Evolutionary conservation across 73 alveolate species (phyloP), one percentile per base, ranked within the genome.

Genomic region (Diophrys appendiculata): DNA sequence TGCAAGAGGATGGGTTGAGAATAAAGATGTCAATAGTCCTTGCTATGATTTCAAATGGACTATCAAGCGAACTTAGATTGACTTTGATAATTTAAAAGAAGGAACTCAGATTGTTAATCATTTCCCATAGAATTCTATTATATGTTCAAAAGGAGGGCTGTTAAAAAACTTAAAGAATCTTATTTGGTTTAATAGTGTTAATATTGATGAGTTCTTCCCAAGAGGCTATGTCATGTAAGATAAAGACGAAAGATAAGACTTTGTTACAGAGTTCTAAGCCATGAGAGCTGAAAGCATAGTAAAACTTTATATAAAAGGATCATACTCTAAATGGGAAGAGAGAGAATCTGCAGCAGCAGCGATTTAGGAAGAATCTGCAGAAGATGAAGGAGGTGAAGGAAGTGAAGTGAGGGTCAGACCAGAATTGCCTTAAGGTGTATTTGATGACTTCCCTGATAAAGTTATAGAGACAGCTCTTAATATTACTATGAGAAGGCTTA

Each of bases 1-100:
- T 25, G 73, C 86, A 52, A 88, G 99, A 87, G 99, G 99, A 30
- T 97, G 99, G 99, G 91, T 86, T 29, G 97, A 93, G 85, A 92
- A 90, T 77, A 92, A 94, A 69, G 98, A 97, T 80, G 55, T 73
- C n/a, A 78, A 88, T 11, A 82, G 95, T 43, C 96, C 98, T 26
- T 89, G 98, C 72, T 97, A 92, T 80, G 98, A 95, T 81, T 88
- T 88, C 29, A 90, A 90, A 53, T 94, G 92, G 93, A 90, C 97
- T 22, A 84, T 97, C 34, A 88, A 94, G 77, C 82, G 91, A 22
- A 91, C 87, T 77, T 98, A 97, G 69, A 85, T 97, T 18, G 97
- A 96, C 68, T 92, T 91, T 73, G 83, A 86, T 68, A 83, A 79
- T 79, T 86, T 97, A 73, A 82, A 91, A 54, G 95, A 90, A 33